A percentile compares a stretch with the other conserved stretches of the same genome.
These are phyloP conservation scores for Suillus discolor DNA, from an alignment of 768 basidiomycete species.

Conservation along the genomic window DNA sequence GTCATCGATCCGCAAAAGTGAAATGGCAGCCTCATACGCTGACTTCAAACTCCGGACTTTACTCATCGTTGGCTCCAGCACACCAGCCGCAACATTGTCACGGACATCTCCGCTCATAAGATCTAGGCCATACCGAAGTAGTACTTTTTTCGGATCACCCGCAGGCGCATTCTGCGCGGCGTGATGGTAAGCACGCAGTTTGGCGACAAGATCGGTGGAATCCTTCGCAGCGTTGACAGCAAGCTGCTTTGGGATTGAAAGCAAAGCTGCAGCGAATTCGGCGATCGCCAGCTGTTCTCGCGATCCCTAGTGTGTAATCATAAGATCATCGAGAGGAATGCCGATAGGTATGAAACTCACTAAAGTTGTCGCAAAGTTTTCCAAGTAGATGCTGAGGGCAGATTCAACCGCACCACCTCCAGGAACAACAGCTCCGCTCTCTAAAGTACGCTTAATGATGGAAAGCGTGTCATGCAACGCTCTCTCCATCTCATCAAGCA, in stretches of 20 bases:
- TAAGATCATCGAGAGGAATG: conserved; percentile 2
- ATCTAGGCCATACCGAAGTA: conserved; percentile 94
- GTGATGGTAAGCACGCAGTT: conserved; percentile 95
- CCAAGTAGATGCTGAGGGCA: conserved; percentile 94
- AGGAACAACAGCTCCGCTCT: conserved; percentile 94
- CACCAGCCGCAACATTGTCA: conserved; percentile 91
- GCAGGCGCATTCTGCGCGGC: conserved; percentile 91
- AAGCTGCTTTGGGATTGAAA: conserved; percentile 95
- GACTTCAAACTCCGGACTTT: conserved; percentile 98
- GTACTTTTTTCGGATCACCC: conserved; percentile 88
- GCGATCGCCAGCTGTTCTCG: conserved; percentile 98
- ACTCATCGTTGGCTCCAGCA: conserved; percentile 95
- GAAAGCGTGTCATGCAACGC: conserved; percentile 93
- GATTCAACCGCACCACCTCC: conserved; percentile 98
- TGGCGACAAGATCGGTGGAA: conserved; percentile 95
- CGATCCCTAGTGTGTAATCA: conserved; percentile 68
- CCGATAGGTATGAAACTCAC: conserved; percentile 47
- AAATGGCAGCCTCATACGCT: conserved; percentile 95
- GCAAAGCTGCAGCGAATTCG: conserved; percentile 92
- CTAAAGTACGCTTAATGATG: conserved; percentile 94
- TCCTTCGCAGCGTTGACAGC: conserved; percentile 99
- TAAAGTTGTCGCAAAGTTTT: conserved; percentile 98
- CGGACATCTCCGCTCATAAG: conserved; percentile 92
- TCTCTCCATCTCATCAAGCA: conserved; percentile 99
- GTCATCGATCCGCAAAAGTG: conserved; percentile 92